A percentile compares a stretch with the other conserved stretches of the same genome.
These are phyloP conservation scores for Colletotrichum chlorophyti DNA, from an alignment of 2,329 filamentous ascomycete species.

Conservation along the genomic window DNA sequence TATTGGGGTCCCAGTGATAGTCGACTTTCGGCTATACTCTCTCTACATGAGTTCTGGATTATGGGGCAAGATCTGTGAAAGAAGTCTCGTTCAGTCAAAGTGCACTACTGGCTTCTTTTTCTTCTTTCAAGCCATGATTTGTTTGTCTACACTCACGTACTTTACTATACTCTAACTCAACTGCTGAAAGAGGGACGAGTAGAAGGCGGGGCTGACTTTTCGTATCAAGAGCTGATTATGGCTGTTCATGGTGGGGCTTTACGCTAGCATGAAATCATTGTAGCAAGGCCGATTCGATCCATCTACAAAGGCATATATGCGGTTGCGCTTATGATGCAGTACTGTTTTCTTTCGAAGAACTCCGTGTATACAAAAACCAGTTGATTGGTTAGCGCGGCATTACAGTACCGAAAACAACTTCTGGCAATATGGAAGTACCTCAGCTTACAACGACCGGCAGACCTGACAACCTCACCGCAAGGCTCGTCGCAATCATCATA, in stretches of 20 bases:
- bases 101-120: neutral
- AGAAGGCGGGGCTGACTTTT: neutral
- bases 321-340: neutral
- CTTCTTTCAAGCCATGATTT: neutral
- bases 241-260: neutral
- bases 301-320: neutral
- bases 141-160: neutral
- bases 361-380: neutral
- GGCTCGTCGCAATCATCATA: conserved; percentile 1
- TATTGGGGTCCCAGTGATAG: neutral
- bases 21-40: no score
- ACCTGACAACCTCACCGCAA: neutral
- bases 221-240: neutral
- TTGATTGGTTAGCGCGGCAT: neutral
- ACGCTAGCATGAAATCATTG: neutral
- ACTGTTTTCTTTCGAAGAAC: neutral
- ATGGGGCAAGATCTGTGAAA: neutral
- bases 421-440: neutral
- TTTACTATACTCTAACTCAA: no score
- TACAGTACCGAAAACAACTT: neutral
- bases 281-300: neutral
- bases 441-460: neutral
- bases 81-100: neutral
- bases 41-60: no score
- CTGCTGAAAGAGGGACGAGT: neutral